Base-by-base conservation (phyloP, 192 early-diverging fungal genomes). In the Dimargaris cristalligena region DNA sequence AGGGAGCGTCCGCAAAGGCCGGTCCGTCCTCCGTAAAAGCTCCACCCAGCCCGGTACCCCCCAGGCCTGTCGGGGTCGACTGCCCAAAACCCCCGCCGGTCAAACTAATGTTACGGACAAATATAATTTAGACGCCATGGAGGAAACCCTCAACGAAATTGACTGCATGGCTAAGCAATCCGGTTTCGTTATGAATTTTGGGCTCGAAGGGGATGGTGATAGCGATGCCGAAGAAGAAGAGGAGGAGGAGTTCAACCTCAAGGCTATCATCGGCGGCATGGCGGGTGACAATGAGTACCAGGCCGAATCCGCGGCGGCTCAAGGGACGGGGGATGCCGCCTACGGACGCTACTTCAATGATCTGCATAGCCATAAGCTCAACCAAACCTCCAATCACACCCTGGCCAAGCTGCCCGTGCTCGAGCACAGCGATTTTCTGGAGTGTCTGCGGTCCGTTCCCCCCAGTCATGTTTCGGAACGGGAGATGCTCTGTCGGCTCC, bases 351-450 rank as follows among this genome's bases (percentile, higher is more conserved):
- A 91, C 66, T 94, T 94, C 62, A 78, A 84, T 65, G 80, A 84
- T 47, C 61, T 85, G 1, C 78, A 85, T 34, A 60, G 65, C 26
- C 60, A 62, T 20, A 66, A 68, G 10, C 23, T 58, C 34, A 59
- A 66, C 14, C 71, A 75, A 52, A 93, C 90, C 6, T 93, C 91
- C 14, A 83, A 93, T 67, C 86, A 90, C 72, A 93, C 91, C 2
- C 77, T 95, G 20, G 79, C 87, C 0, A 82, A 81, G 61, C 71
- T 96, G 2, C 87, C 87, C 1, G 66, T 68, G n/a, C 72, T 92
- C n/a, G 75, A 84, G 13, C 83, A 77, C 32, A 62, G 79, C 13
- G 82, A 90, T 45, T 87, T 83, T 56, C 67, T 73, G 26, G 60
- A 62, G 45, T 65, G 82, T 26, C 60, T 89, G 35, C 59, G 76